phyloP scores from a whole-genome alignment of 345 rosid species.

The Raphanus raphanistrum region DNA sequence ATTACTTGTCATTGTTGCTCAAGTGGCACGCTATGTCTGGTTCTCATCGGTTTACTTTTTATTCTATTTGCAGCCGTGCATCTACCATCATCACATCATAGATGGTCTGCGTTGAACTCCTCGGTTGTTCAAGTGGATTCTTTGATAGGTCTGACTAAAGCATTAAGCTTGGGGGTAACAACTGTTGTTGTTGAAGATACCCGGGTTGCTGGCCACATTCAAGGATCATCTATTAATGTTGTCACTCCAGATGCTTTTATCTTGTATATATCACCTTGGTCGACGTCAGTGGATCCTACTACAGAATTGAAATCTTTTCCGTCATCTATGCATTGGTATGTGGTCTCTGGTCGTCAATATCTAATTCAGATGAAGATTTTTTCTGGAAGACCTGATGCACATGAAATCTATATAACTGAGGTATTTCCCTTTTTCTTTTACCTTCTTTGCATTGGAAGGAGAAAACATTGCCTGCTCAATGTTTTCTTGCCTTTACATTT shows the following conservation, averaged over 20 bases:
- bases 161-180: constrained; percentile 69
- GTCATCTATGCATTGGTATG: constrained; percentile 67
- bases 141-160: constrained; percentile 55
- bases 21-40: constrained; percentile 1
- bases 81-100: constrained; percentile 77
- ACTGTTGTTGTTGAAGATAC: constrained; percentile 79
- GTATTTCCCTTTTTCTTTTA: constrained; percentile 38
- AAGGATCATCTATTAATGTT: constrained; percentile 78
- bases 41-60: constrained; percentile 31
- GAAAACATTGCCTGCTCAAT: constrained; percentile 3
- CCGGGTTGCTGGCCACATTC: constrained; percentile 85
- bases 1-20: constrained; percentile 2
- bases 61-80: constrained; percentile 62
- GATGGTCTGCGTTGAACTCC: constrained; percentile 70
- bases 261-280: constrained; percentile 60
- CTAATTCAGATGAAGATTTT: constrained; percentile 71
- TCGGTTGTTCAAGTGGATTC: constrained; percentile 75
- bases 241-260: constrained; percentile 67
- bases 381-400: constrained; percentile 59
- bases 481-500: not conserved
- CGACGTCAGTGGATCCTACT: constrained; percentile 52
- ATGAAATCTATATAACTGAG: constrained; percentile 85
- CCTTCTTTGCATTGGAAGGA: not conserved
- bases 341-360: constrained; percentile 70
- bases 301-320: constrained; percentile 58